Evolutionary conservation across 305 asterid genomes (phyloP).

Genomic region (Fraxinus paxiana): DNA sequence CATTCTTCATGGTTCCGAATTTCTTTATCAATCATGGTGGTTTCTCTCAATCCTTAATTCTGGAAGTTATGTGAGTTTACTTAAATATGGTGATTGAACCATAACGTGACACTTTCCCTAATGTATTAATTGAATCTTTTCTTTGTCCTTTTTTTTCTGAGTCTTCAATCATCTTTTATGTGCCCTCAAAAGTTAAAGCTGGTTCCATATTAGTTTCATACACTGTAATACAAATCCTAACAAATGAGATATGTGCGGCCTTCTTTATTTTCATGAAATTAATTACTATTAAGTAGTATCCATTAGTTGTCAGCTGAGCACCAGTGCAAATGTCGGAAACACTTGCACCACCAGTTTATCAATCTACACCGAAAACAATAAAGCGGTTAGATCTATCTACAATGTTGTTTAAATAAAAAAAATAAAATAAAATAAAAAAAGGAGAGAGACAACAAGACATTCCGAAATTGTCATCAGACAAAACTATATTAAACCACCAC

Average conservation of each 20-base stretch:
- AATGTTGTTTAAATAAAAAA: not conserved
- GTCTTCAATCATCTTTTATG: not conserved
- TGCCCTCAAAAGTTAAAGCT: not conserved
- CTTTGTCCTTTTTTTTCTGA: not conserved
- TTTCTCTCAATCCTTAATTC: slow-evolving; percentile 7
- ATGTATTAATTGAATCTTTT: slow-evolving; percentile 6
- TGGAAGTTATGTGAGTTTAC: not conserved
- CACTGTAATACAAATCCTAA: not conserved
- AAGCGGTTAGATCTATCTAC: not conserved
- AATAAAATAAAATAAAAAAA: no score
- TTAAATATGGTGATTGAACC: slow-evolving; percentile 1
- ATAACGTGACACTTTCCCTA: slow-evolving; percentile 8
- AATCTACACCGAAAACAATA: not conserved
- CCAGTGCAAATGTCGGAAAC: not conserved
- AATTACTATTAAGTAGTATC: not conserved
- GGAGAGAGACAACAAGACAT: not conserved
- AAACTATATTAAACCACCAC: not conserved
- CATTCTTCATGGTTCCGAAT: slow-evolving; percentile 1
- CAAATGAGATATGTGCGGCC: not conserved
- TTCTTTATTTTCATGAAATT: not conserved
- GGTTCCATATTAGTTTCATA: not conserved
- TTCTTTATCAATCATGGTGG: slow-evolving; percentile 2
- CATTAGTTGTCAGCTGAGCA: not conserved
- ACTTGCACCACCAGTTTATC: not conserved
- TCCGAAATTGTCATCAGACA: not conserved